These are phyloP conservation scores for Rubus parviflorus DNA, from an alignment of 306 rosid genomes.

Conservation along the genomic window DNA sequence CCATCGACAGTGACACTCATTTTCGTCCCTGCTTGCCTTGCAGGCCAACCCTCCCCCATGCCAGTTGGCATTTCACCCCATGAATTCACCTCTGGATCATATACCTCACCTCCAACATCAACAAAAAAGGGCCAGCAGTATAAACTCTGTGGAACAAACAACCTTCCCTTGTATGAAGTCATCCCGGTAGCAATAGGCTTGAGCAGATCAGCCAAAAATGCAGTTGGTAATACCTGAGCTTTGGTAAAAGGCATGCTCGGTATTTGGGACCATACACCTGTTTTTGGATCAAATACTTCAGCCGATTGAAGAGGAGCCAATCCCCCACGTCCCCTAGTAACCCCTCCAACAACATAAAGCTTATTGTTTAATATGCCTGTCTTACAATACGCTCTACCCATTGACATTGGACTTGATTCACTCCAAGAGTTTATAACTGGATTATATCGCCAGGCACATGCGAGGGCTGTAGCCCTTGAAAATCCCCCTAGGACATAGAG, in stretches of 20 bases:
- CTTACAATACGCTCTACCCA: constrained; percentile 85
- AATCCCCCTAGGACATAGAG: constrained; percentile 94
- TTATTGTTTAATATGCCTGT: constrained; percentile 74
- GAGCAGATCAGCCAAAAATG: constrained; percentile 78
- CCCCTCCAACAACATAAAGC: constrained; percentile 95
- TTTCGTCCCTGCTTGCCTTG: constrained; percentile 86
- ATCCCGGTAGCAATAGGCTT: constrained; percentile 97
- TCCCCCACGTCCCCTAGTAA: constrained; percentile 81
- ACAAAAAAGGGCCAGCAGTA: constrained; percentile 94
- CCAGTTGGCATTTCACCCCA: constrained; percentile 93
- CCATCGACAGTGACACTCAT: constrained; percentile 80
- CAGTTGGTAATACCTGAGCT: constrained; percentile 78
- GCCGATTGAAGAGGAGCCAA: constrained; percentile 87
- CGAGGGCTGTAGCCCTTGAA: constrained; percentile 77
- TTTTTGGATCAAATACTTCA: constrained; percentile 81
- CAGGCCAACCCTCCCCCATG: constrained; percentile 99
- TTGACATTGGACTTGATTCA: constrained; percentile 72
- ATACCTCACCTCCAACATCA: constrained; percentile 93
- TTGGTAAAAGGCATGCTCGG: constrained; percentile 89
- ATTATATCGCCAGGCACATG: constrained; percentile 70
- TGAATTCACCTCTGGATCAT: constrained; percentile 75
- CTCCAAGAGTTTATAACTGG: constrained; percentile 67
- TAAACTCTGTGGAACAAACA: constrained; percentile 86
- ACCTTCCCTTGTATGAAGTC: constrained; percentile 81
- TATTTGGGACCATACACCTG: constrained; percentile 63